Evolutionary conservation across 768 basidiomycete species (phyloP), one percentile per base, ranked within the genome.

Genomic region (Tubosaeta sp.): DNA sequence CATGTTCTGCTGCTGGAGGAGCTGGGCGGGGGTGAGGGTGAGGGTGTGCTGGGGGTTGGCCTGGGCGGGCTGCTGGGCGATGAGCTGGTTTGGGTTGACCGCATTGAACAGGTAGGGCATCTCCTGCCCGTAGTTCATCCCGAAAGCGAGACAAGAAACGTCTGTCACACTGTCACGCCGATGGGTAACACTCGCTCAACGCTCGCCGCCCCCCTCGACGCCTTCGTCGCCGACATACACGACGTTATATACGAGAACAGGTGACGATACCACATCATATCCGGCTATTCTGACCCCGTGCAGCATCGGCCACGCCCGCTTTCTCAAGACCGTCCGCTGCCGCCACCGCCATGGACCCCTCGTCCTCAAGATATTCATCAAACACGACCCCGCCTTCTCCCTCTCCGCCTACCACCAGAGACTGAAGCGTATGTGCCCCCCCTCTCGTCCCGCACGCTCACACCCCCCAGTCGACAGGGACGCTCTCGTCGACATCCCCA

Each of bases 361-460:
- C 30, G 84, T 96, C 46, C 81, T 95, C 62, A 98, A 98, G 78
- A 85, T 98, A 51, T 96, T 94, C 73, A 83, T 94, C 63, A 97
- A 99, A 67, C 87, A 93, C 0, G 93, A 97, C 70, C 90, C 92
- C 22, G 81, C 85, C 3, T 64, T 94, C 50, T 87, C 86, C 12
- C 71, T 97, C 61, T 70, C 84, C 51, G 81, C 77, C 42, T 87
- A 94, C 60, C 81, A 86, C 47, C 73, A 84, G 48, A 74, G 87
- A 54, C 72, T 97, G 57, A 96, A 94, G 71, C 71, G 95, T 87
- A 51, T 45, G 70, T 57, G 4, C 1, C 3, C 5, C 25, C 1
- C 13, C 14, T 0, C 10, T 1, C 6, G 11, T 0, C 6, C 2
- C 6, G 9, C 9, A 39, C 46, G 27, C 42, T 49, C 24, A 49